A percentile compares a stretch with the other conserved stretches of the same genome.
Evolutionary conservation across 1,284 basidiomycete genomes (phyloP).

Genomic region (Cutaneotrichosporon sp.): DNA sequence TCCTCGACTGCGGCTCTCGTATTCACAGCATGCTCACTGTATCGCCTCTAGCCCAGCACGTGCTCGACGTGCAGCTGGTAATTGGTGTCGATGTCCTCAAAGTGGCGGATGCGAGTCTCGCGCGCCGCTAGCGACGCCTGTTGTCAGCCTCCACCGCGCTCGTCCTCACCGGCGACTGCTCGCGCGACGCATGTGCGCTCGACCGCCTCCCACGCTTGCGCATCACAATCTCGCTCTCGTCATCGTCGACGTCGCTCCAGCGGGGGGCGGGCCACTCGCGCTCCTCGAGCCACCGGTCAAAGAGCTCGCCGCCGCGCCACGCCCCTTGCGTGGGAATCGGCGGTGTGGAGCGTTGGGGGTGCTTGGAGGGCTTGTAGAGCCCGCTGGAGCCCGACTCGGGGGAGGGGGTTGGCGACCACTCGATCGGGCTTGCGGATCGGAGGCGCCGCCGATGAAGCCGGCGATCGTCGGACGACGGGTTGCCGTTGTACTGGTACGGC

Average conservation of each 20-base stretch:
- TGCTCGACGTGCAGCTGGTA: constrained; percentile 16
- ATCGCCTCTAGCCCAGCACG: constrained; percentile 8
- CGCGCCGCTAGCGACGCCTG: constrained; percentile 7
- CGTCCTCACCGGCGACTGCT: background rate
- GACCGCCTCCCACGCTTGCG: no score
- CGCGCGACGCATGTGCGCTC: background rate
- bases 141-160: background rate
- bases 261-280: no score
- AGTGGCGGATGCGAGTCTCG: constrained; percentile 17
- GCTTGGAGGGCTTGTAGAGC: no score
- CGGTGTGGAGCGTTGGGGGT: no score
- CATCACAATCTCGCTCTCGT: background rate
- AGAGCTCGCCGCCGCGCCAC: no score
- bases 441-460: background rate
- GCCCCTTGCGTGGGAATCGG: no score
- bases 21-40: no score
- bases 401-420: constrained; percentile 6
- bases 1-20: background rate
- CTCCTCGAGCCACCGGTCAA: no score
- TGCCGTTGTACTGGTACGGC: background rate
- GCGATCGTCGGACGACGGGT: background rate
- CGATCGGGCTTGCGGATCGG: background rate
- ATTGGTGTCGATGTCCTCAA: constrained; percentile 18
- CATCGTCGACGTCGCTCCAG: no score
- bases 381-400: background rate